Evolutionary conservation across 306 rosid species (phyloP).

Genomic region (Gynostemma pentaphyllum): DNA sequence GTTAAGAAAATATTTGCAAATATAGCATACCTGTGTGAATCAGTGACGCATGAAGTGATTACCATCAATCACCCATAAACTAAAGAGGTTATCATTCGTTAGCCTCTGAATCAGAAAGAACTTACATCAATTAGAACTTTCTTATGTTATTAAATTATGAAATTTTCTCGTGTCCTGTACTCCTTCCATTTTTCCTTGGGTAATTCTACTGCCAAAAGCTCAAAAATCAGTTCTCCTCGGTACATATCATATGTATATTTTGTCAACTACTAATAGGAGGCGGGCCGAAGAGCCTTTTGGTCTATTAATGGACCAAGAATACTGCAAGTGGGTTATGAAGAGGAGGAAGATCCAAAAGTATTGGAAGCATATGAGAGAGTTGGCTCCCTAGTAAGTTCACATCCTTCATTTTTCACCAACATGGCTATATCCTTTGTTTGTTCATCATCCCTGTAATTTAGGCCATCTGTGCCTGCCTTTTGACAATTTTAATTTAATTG

Average conservation of each 20-base stretch:
- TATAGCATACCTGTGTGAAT: too few species aligned
- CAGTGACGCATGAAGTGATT: too few species aligned
- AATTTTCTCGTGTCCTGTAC: too few species aligned
- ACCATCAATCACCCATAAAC: too few species aligned
- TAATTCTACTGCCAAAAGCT: neutral
- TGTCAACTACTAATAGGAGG: slow-evolving; percentile 36
- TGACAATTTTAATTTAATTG: neutral
- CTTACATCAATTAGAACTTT: too few species aligned
- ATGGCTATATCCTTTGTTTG: neutral
- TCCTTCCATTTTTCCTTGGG: too few species aligned
- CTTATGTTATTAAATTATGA: too few species aligned
- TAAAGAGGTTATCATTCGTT: too few species aligned
- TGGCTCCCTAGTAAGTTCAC: slow-evolving; percentile 75
- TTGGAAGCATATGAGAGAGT: slow-evolving; percentile 86
- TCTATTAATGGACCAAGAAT: slow-evolving; percentile 89
- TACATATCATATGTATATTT: neutral
- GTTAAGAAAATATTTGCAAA: too few species aligned
- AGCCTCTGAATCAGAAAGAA: too few species aligned
- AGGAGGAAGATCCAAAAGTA: slow-evolving; percentile 76
- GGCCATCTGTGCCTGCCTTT: neutral
- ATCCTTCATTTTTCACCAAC: neutral
- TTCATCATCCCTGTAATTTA: neutral
- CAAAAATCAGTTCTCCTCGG: neutral
- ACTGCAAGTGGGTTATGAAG: slow-evolving; percentile 81
- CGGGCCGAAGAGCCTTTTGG: slow-evolving; percentile 92